These are phyloP conservation scores for Trametes villosa DNA, from an alignment of 768 basidiomycete species.

Conservation along the genomic window DNA sequence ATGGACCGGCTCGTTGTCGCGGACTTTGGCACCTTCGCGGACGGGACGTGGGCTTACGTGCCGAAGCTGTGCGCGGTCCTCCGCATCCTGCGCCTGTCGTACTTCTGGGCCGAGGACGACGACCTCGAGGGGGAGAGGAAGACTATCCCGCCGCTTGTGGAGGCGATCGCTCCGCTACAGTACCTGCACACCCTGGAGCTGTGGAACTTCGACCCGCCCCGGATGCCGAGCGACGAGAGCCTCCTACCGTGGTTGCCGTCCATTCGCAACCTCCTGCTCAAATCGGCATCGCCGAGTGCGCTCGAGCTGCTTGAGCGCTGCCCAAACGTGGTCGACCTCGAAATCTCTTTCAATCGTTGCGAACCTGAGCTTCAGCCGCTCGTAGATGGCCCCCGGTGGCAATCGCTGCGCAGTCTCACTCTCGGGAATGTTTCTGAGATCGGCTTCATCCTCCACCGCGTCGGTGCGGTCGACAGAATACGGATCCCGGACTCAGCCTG, in stretches of 20 bases:
- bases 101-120: constrained; percentile 10
- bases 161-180: not conserved
- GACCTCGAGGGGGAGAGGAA: constrained; percentile 4
- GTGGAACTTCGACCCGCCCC: not conserved
- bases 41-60: not conserved
- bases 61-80: not conserved
- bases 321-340: not conserved
- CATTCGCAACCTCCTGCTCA: not conserved
- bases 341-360: not conserved
- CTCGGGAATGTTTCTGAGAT: not conserved
- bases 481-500: too few species aligned
- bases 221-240: not conserved
- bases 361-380: not conserved
- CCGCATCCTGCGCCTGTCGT: not conserved
- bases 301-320: constrained; percentile 6
- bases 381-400: not conserved
- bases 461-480: not conserved
- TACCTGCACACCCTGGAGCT: constrained; percentile 1
- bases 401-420: not conserved
- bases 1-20: not conserved
- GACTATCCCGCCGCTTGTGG: not conserved
- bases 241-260: not conserved
- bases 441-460: not conserved
- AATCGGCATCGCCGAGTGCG: not conserved
- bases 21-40: constrained; percentile 2